These are phyloP conservation scores for Pogostemon cablin DNA, from an alignment of 257 asterid genomes.

Conservation along the genomic window DNA sequence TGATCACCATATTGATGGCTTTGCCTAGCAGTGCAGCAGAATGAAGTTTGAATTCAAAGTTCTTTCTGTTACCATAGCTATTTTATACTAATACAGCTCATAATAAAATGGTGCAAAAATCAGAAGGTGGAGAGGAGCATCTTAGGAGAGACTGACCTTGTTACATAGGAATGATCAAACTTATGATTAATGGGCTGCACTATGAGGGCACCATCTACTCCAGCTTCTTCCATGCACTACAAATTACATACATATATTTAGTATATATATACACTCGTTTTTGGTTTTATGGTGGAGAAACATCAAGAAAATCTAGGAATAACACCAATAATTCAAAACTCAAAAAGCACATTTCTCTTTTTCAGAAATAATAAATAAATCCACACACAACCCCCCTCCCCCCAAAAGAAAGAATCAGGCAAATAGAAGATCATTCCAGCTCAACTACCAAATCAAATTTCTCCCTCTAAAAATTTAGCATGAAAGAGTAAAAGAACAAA, in stretches of 20 bases:
- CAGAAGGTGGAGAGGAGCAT: not conserved
- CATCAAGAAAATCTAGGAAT: not conserved
- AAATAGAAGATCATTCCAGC: not conserved
- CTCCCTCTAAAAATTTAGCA: not conserved
- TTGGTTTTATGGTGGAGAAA: not conserved
- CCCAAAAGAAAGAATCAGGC: no score
- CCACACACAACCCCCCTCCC: no score
- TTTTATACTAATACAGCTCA: not conserved
- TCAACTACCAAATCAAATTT: conserved; percentile 1
- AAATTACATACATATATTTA: conserved; percentile 5
- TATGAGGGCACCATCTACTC: conserved; percentile 85
- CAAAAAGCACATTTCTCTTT: not conserved
- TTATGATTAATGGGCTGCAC: conserved; percentile 91
- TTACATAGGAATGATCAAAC: conserved; percentile 89
- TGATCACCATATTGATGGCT: not conserved
- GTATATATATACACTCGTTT: conserved; percentile 1
- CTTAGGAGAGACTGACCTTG: conserved; percentile 57
- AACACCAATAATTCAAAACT: not conserved
- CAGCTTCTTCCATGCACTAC: conserved; percentile 80
- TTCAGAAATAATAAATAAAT: not conserved
- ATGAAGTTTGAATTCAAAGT: not conserved
- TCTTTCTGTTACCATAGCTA: not conserved
- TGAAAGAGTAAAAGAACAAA: not conserved
- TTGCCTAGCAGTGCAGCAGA: not conserved
- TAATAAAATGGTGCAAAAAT: not conserved